phyloP scores from a whole-genome alignment of 768 basidiomycete genomes.

The Tulasnella sp. region DNA sequence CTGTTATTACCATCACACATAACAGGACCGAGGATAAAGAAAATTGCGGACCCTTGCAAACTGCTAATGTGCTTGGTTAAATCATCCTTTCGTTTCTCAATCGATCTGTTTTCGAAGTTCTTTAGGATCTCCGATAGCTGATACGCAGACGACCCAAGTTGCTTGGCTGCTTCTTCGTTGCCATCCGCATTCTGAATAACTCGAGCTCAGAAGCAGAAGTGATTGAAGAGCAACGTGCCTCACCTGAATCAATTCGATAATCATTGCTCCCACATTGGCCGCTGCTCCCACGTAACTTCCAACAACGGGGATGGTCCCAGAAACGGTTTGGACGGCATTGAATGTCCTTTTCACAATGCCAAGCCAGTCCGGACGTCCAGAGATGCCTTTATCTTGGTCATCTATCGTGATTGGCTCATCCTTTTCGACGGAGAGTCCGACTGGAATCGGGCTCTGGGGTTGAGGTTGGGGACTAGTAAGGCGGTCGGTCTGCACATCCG shows the following conservation, averaged over 20 bases:
- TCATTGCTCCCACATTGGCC: background rate
- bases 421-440: too few relatives aligned
- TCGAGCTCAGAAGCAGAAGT: background rate
- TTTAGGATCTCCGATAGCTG: background rate
- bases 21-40: background rate
- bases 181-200: background rate
- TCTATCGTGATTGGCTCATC: background rate
- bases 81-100: background rate
- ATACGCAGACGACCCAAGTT: background rate
- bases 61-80: background rate
- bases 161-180: background rate
- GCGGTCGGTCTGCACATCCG: too few relatives aligned
- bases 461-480: too few relatives aligned
- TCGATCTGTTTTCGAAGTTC: background rate
- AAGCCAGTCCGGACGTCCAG: background rate
- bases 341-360: background rate
- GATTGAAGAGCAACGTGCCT: background rate
- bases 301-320: background rate
- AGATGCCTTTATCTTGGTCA: background rate
- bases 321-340: background rate
- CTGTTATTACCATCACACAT: background rate
- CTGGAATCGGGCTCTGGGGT: too few relatives aligned
- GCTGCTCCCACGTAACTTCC: background rate
- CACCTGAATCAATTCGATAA: background rate
- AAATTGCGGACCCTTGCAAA: background rate